Evolutionary conservation across 2,329 filamentous ascomycete genomes (phyloP).

Genomic region (Lojkania enalia): DNA sequence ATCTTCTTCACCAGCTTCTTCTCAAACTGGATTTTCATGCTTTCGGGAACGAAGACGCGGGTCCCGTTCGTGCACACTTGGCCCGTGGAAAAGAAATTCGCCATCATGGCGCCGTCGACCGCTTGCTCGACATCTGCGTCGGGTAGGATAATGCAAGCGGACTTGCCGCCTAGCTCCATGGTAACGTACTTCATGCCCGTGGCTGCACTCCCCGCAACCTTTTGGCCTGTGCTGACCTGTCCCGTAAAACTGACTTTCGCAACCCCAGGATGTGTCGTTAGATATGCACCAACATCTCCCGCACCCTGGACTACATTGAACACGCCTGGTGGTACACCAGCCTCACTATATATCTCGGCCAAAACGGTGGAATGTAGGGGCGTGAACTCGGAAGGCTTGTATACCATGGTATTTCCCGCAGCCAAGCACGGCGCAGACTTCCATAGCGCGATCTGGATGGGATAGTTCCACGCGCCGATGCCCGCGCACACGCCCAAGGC

Average conservation of each 20-base stretch:
- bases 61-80: slow-evolving; percentile 95
- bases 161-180: slow-evolving; percentile 90
- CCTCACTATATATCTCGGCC: slow-evolving; percentile 75
- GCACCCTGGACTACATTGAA: slow-evolving; percentile 87
- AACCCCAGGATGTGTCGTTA: slow-evolving; percentile 72
- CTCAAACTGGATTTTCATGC: slow-evolving; percentile 70
- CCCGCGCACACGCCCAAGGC: slow-evolving; percentile 82
- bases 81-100: slow-evolving; percentile 88
- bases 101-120: slow-evolving; percentile 90
- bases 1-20: slow-evolving; percentile 70
- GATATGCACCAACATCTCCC: slow-evolving; percentile 73
- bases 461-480: slow-evolving; percentile 92
- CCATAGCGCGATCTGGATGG: slow-evolving; percentile 87
- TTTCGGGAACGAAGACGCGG: slow-evolving; percentile 75
- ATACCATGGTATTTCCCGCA: slow-evolving; percentile 87
- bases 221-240: slow-evolving; percentile 80
- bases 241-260: slow-evolving; percentile 90
- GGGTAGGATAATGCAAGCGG: slow-evolving; percentile 76
- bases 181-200: slow-evolving; percentile 87
- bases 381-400: slow-evolving; percentile 87
- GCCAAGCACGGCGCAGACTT: slow-evolving; percentile 85
- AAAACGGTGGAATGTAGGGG: slow-evolving; percentile 78
- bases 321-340: slow-evolving; percentile 77
- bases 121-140: slow-evolving; percentile 78
- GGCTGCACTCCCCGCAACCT: slow-evolving; percentile 76